Percentiles rank a stretch among this genome's conserved stretches.
These are phyloP conservation scores for Cladosporium austrohemisphaericum DNA, from an alignment of 2,329 filamentous ascomycete species.

Conservation along the genomic window DNA sequence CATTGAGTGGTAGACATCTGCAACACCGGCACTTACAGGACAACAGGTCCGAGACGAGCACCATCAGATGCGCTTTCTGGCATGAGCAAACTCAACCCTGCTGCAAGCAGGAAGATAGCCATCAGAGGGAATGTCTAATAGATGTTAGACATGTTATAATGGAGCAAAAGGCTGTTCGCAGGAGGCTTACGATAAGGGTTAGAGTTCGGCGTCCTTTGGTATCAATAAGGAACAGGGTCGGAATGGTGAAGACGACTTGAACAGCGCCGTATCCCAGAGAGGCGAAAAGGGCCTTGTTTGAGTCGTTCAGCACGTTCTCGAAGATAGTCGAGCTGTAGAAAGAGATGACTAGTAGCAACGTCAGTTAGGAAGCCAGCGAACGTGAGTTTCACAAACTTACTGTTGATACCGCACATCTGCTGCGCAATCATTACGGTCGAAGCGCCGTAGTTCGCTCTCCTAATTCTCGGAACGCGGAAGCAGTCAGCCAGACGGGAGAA, in stretches of 20 bases:
- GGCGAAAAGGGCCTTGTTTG: conserved; percentile 36
- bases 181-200: conserved; percentile 22
- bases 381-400: conserved; percentile 14
- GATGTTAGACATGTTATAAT: conserved; percentile 25
- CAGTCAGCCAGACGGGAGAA: conserved; percentile 46
- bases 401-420: conserved; percentile 36
- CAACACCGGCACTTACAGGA: conserved; percentile 23
- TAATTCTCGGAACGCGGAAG: conserved; percentile 46
- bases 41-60: conserved; percentile 37
- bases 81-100: conserved; percentile 41
- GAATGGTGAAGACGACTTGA: conserved; percentile 45
- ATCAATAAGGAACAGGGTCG: conserved; percentile 45
- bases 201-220: conserved; percentile 44
- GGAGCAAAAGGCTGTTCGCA: not conserved
- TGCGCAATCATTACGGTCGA: conserved; percentile 36
- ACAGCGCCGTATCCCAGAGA: conserved; percentile 45
- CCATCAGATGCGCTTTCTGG: conserved; percentile 23
- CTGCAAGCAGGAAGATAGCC: conserved; percentile 49
- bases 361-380: not conserved
- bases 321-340: conserved; percentile 39
- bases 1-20: not conserved
- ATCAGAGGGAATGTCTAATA: conserved; percentile 45
- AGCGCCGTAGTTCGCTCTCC: conserved; percentile 39
- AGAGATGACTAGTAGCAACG: conserved; percentile 28
- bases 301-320: conserved; percentile 34